Evolutionary conservation across 768 basidiomycete genomes (phyloP), one percentile per base, ranked within the genome.

Genomic region (Cyathus striatus): DNA sequence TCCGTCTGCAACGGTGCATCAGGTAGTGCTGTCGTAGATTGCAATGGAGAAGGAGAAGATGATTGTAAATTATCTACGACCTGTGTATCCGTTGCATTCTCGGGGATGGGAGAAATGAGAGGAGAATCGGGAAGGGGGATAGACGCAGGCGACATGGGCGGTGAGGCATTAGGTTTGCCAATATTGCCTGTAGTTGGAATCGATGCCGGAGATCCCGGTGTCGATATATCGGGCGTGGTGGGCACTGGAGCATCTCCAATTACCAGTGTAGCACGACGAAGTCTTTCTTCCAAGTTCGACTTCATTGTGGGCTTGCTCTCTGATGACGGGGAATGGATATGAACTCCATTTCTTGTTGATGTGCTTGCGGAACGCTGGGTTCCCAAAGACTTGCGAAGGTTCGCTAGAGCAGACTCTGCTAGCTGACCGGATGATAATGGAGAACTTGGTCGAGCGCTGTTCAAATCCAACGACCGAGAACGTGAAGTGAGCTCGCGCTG

Each of bases 221-320:
- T 20, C 33, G n/a, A 14, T 21, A 40, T 24, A 20, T 13, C 27
- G 14, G 41, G 13, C 14, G 41, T 7, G 6, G 27, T 42, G 21
- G 30, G 38, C 43, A 59, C 65, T 6, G 77, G 76, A 10, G 70
- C 64, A 16, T 88, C 86, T 16, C 73, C 77, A 40, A 73, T 70
- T 17, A 73, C 70, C 50, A 81, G 74, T 21, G 75, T 72, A 22
- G 66, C 75, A 32, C 85, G 81, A 35, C 82, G 76, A n/a, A 90
- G 66, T 35, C 89, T 72, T 45, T 90, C 88, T 61, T 90, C 89
- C 2, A 90, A n/a, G n/a, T n/a, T n/a, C n/a, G 66, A 18, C 75
- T 84, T 6, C 75, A 69, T 55, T 85, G 83, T 36, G 69, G 62
- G 18, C 13, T 47, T 27, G 47, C 49, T 16, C 42, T 47, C 27